A percentile compares a stretch with the other conserved stretches of the same genome.
Evolutionary conservation across 2,329 filamentous ascomycete genomes (phyloP).

Genomic region (Tolypocladium sp.): DNA sequence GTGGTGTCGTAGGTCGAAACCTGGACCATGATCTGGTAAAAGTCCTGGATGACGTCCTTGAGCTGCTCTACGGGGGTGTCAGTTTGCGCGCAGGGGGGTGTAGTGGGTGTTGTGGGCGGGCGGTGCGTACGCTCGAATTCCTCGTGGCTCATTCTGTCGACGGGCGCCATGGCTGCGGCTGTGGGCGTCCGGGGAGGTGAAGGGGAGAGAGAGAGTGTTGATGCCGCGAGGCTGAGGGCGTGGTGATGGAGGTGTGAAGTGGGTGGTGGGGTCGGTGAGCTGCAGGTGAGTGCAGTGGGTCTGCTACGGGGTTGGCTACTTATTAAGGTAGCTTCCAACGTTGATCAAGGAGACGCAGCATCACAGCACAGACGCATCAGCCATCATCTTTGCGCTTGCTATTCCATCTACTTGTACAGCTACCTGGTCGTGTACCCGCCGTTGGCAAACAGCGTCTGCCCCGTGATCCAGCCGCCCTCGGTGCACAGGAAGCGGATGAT

Average conservation of each 20-base stretch:
- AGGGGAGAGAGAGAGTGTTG: neutral
- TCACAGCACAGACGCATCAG: neutral
- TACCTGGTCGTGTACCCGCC: conserved; percentile 35
- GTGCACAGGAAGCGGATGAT: conserved; percentile 33
- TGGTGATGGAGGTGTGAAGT: neutral
- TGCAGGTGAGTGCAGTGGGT: neutral
- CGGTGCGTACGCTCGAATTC: conserved; percentile 26
- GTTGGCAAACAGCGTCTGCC: conserved; percentile 39
- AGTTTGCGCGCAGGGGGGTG: neutral
- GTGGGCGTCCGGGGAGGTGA: neutral
- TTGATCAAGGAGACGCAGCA: neutral
- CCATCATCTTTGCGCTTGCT: neutral
- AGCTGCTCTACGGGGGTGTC: conserved; percentile 36
- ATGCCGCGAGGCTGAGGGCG: neutral
- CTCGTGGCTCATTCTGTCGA: conserved; percentile 27
- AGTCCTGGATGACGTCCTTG: conserved; percentile 53
- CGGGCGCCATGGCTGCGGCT: conserved; percentile 28
- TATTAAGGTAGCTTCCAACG: too few relatives aligned
- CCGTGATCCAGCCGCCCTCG: conserved; percentile 34
- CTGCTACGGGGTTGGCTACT: too few relatives aligned
- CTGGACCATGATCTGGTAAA: conserved; percentile 56
- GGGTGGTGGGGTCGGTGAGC: neutral
- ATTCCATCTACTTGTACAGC: neutral
- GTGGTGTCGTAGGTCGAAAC: conserved; percentile 50
- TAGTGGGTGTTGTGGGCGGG: neutral